Percentiles rank a stretch among this genome's conserved stretches.
phyloP scores from a whole-genome alignment of 1,139 yeast genomes.

The Saccharomyces hybrid region DNA sequence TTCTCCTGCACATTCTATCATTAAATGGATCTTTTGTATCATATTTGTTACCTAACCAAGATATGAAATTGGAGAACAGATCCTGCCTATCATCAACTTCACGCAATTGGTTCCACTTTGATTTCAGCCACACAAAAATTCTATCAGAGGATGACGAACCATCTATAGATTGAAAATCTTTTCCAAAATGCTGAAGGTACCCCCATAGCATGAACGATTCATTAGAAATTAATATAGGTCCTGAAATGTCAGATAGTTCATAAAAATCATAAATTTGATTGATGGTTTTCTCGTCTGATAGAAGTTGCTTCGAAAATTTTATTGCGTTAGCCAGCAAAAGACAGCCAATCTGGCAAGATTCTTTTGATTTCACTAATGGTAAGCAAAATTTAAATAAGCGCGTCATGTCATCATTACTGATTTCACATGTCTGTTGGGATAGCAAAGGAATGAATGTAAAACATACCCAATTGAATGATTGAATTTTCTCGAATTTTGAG shows the following conservation, averaged over 20 bases:
- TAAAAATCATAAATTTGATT: constrained; percentile 43
- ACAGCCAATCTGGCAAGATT: constrained; percentile 30
- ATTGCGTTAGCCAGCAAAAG: constrained; percentile 26
- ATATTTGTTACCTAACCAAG: constrained; percentile 38
- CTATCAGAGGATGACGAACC: constrained; percentile 21
- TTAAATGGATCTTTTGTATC: background rate
- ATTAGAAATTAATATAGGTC: constrained; percentile 43
- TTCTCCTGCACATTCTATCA: background rate
- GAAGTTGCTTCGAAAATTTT: constrained; percentile 11
- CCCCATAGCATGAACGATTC: constrained; percentile 52
- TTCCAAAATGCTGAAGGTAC: constrained; percentile 34
- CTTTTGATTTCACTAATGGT: constrained; percentile 37
- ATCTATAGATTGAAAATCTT: constrained; percentile 28
- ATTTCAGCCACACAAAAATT: constrained; percentile 42
- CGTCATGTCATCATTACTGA: constrained; percentile 15
- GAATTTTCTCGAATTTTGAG: constrained; percentile 13
- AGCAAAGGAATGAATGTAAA: constrained; percentile 32
- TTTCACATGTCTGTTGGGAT: constrained; percentile 20
- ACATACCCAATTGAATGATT: constrained; percentile 36
- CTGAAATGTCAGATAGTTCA: constrained; percentile 50
- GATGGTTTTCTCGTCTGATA: constrained; percentile 35
- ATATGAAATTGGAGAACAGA: constrained; percentile 33
- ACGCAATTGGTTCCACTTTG: constrained; percentile 35
- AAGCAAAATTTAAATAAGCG: constrained; percentile 38
- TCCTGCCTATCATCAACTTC: constrained; percentile 15